These are phyloP conservation scores for Monosporascus sp. DNA, from an alignment of 2,329 filamentous ascomycete species.

Conservation along the genomic window DNA sequence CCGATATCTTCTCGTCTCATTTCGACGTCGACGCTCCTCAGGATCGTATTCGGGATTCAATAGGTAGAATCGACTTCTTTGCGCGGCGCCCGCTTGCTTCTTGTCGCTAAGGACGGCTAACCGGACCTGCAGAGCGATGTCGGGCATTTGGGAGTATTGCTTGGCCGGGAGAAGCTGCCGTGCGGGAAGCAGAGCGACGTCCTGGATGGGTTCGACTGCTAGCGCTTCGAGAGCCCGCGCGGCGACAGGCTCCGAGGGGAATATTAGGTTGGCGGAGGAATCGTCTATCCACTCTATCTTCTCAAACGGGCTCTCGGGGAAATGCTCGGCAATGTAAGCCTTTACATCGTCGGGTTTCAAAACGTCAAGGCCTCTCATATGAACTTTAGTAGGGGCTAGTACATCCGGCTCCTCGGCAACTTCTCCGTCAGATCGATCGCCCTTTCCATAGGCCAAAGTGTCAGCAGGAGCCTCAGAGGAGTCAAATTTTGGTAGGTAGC, in stretches of 20 bases:
- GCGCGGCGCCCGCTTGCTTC: slow-evolving; percentile 73
- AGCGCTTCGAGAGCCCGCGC: slow-evolving; percentile 51
- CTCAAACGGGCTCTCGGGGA: slow-evolving; percentile 45
- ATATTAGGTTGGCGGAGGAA: slow-evolving; percentile 80
- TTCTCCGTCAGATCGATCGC: slow-evolving; percentile 33
- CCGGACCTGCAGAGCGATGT: slow-evolving; percentile 65
- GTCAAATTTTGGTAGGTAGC: not conserved
- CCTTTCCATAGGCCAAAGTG: slow-evolving; percentile 14
- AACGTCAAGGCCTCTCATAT: slow-evolving; percentile 76
- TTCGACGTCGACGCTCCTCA: slow-evolving; percentile 60
- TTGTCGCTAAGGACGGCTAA: slow-evolving; percentile 69
- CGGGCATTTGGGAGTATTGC: slow-evolving; percentile 59
- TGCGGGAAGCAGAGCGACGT: slow-evolving; percentile 49
- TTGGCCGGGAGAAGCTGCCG: slow-evolving; percentile 67
- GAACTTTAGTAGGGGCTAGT: slow-evolving; percentile 59
- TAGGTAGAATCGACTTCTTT: slow-evolving; percentile 85
- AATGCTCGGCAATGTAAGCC: slow-evolving; percentile 66
- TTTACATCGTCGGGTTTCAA: slow-evolving; percentile 77
- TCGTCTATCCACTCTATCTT: slow-evolving; percentile 95
- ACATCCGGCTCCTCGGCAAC: slow-evolving; percentile 30
- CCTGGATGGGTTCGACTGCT: slow-evolving; percentile 44
- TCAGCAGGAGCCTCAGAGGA: slow-evolving; percentile 9
- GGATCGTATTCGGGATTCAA: slow-evolving; percentile 86
- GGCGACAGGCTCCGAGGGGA: slow-evolving; percentile 49
- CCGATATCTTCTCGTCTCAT: slow-evolving; percentile 54